Percentiles rank a stretch among this genome's conserved stretches.
Evolutionary conservation across 2,329 filamentous ascomycete species (phyloP).

Genomic region (Botryotinia calthae): DNA sequence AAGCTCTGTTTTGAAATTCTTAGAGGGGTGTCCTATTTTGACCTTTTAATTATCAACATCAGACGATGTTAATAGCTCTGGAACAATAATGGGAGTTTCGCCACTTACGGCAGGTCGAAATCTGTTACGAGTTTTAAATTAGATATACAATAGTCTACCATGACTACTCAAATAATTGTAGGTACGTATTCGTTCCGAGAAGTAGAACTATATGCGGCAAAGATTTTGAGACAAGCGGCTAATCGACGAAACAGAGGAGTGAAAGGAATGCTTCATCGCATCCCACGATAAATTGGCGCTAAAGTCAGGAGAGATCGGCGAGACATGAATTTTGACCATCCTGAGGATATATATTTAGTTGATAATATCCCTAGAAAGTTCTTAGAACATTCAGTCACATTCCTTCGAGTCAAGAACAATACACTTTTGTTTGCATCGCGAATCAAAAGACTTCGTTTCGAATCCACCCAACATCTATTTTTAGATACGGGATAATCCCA

Average conservation of each 20-base stretch:
- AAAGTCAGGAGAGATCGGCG: background rate
- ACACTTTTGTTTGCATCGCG: background rate
- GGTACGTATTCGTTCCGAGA: background rate
- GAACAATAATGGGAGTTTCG: background rate
- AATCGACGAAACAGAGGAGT: slow-evolving; percentile 16
- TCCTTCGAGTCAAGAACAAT: background rate
- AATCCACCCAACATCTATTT: slow-evolving; percentile 11
- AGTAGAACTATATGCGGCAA: background rate
- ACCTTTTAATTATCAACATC: background rate
- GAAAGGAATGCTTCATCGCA: slow-evolving; percentile 18
- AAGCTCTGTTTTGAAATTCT: background rate
- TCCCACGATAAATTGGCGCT: slow-evolving; percentile 5
- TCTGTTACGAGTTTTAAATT: slow-evolving; percentile 6
- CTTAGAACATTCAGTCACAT: background rate
- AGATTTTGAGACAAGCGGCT: slow-evolving; percentile 15
- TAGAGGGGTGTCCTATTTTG: background rate
- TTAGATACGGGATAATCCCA: background rate
- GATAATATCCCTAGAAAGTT: background rate
- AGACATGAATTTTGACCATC: background rate
- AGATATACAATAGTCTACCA: background rate
- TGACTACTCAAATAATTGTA: background rate
- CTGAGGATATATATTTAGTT: slow-evolving; percentile 8
- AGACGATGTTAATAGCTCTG: background rate
- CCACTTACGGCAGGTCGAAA: background rate
- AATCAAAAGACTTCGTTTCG: background rate